These are phyloP conservation scores for Microdochium nivale DNA, from an alignment of 2,329 filamentous ascomycete genomes.

Conservation along the genomic window DNA sequence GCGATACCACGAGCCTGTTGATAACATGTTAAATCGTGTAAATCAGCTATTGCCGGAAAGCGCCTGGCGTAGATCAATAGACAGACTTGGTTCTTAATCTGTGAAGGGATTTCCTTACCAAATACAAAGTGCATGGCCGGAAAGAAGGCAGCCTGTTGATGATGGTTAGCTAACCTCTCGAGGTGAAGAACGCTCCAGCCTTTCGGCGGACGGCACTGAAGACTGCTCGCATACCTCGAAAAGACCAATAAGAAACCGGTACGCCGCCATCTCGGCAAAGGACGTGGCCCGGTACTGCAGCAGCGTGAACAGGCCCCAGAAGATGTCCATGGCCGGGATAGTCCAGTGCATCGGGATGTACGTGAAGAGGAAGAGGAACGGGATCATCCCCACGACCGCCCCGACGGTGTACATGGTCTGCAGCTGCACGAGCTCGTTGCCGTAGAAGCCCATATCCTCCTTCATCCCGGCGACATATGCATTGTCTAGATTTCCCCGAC, in stretches of 20 bases:
- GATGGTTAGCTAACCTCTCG: not conserved
- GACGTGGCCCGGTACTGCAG: conserved; percentile 39
- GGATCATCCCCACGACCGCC: conserved; percentile 37
- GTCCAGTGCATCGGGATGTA: conserved; percentile 27
- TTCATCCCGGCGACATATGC: conserved; percentile 46
- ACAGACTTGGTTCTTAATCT: too few relatives aligned
- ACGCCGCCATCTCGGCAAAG: conserved; percentile 39
- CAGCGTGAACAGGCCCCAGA: conserved; percentile 47
- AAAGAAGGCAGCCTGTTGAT: conserved; percentile 23
- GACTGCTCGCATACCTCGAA: too few relatives aligned
- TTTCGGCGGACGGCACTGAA: too few relatives aligned
- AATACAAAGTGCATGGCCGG: conserved; percentile 29
- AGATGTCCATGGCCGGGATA: conserved; percentile 40
- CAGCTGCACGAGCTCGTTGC: conserved; percentile 45
- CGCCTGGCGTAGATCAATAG: too few relatives aligned
- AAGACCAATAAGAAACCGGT: conserved; percentile 43
- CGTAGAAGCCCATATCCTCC: conserved; percentile 39
- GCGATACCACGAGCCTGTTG: conserved; percentile 39
- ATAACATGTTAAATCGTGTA: not conserved
- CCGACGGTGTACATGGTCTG: conserved; percentile 34
- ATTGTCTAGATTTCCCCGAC: conserved; percentile 40
- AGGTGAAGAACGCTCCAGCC: too few relatives aligned
- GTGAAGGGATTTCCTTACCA: too few relatives aligned
- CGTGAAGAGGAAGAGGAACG: conserved; percentile 42
- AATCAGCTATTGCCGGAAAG: too few relatives aligned